Evolutionary conservation across 2,329 filamentous ascomycete genomes (phyloP).

Genomic region (Trichoderma sp.): DNA sequence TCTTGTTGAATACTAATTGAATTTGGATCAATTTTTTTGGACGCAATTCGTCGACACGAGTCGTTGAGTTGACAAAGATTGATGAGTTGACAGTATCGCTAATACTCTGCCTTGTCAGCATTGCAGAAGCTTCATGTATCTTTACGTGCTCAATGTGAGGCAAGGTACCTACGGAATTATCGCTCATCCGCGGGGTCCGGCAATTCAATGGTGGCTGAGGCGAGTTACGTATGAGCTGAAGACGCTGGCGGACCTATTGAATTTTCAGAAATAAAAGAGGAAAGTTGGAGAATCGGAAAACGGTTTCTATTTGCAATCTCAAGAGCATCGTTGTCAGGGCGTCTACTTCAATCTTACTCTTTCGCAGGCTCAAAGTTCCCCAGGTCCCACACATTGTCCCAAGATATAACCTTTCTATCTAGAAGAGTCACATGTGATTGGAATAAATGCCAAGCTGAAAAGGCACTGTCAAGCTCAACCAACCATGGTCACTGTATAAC

Average conservation of each 20-base stretch:
- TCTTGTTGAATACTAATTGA: neutral
- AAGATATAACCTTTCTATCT: too few species aligned
- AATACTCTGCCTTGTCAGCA: neutral
- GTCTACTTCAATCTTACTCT: too few species aligned
- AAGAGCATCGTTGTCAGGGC: too few species aligned
- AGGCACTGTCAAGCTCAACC: too few species aligned
- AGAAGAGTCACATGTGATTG: too few species aligned
- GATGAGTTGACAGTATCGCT: neutral
- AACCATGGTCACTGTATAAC: too few species aligned
- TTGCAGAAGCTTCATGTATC: neutral
- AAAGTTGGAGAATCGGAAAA: too few species aligned
- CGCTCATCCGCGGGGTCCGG: slow-evolving; percentile 3
- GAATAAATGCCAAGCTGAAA: too few species aligned
- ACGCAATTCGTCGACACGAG: neutral
- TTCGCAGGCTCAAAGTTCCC: too few species aligned
- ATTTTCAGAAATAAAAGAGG: neutral
- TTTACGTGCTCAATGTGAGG: neutral
- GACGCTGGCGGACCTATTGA: neutral
- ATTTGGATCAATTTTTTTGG: neutral
- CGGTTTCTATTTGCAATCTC: too few species aligned
- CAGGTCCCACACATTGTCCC: too few species aligned
- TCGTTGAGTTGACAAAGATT: neutral
- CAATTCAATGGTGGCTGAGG: neutral
- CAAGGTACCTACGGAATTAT: neutral
- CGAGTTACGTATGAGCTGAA: neutral